Evolutionary conservation across 345 rosid genomes (phyloP).

Genomic region (Atalantia buxifolia): DNA sequence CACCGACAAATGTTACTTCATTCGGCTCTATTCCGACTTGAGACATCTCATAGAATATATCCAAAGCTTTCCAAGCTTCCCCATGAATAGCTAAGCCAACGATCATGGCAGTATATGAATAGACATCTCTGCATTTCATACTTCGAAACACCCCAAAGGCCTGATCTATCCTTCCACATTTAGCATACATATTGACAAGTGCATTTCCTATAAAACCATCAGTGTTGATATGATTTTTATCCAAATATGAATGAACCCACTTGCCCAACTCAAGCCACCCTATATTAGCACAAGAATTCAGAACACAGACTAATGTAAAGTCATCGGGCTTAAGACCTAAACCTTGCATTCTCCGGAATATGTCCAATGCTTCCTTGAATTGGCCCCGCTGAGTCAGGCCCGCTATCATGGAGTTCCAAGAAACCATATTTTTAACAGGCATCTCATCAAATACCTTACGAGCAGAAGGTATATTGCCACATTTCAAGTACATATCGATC

Average conservation of each 20-base stretch:
- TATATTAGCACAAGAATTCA: slow-evolving; percentile 48
- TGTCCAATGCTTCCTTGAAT: slow-evolving; percentile 38
- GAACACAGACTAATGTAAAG: slow-evolving; percentile 37
- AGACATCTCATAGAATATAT: slow-evolving; percentile 44
- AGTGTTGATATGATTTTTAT: slow-evolving; percentile 29
- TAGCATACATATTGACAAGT: slow-evolving; percentile 56
- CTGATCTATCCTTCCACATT: slow-evolving; percentile 45
- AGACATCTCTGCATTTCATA: slow-evolving; percentile 41
- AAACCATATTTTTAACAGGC: slow-evolving; percentile 45
- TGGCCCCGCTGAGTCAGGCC: slow-evolving; percentile 46
- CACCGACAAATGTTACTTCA: slow-evolving; percentile 51
- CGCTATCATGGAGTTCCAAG: slow-evolving; percentile 56
- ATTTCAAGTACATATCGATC: slow-evolving; percentile 48
- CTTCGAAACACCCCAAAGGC: slow-evolving; percentile 35
- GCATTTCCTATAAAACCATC: slow-evolving; percentile 51
- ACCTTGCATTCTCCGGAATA: slow-evolving; percentile 36
- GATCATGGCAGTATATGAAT: slow-evolving; percentile 52
- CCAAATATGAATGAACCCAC: slow-evolving; percentile 47
- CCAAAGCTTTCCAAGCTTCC: slow-evolving; percentile 31
- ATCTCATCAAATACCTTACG: slow-evolving; percentile 31
- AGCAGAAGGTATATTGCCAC: slow-evolving; percentile 31
- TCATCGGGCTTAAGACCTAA: slow-evolving; percentile 32
- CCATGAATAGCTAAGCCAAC: slow-evolving; percentile 55
- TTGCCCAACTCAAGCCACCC: slow-evolving; percentile 46
- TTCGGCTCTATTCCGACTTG: slow-evolving; percentile 34